Evolutionary conservation across 2,329 filamentous ascomycete genomes (phyloP), one percentile per base, ranked within the genome.

Genomic region (Neofusicoccum parvum): DNA sequence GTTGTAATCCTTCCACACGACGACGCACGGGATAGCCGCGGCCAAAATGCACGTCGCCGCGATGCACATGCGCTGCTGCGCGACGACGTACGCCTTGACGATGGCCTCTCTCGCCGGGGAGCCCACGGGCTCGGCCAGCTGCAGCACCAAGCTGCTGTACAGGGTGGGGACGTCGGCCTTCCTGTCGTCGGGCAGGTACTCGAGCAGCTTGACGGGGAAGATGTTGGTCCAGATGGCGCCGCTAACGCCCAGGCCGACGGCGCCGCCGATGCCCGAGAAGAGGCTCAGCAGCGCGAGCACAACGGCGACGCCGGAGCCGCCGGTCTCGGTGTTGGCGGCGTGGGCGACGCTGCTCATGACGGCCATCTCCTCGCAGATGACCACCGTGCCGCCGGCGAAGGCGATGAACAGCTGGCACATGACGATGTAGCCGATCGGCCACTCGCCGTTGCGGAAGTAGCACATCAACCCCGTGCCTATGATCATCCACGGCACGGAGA

Each of bases 211-310:
- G 27, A 79, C 74, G 2, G 81, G 82, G 65, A 90, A 83, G 0
- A 82, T 81, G 64, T 82, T 80, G 0, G 84, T 86, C 87, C 87
- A 90, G 66, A 90, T 85, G 6, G 87, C 87, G 0, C 83, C 82
- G 0, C 87, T 82, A 51, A 90, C 80, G 2, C 87, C 83, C 1
- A 65, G 67, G 3, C 75, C 75, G 23, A 76, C 69, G 2, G 73
- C 71, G 34, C 67, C 67, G 27, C 75, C 88, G 68, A 90, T 82
- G 67, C 83, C 83, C 68, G 83, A 80, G 48, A 87, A 85, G 14
- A 89, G 82, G n/a, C 83, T 80, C 51, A 87, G 80, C 11, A 90
- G 80, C 9, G 87, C 86, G n/a, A 89, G 82, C 32, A 86, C 82
- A n/a, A 85, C 83, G 32, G 87, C 85, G 5, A 90, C 81, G 71